Evolutionary conservation across 2,329 filamentous ascomycete genomes (phyloP).

Genomic region (Alternaria triticimaculans): DNA sequence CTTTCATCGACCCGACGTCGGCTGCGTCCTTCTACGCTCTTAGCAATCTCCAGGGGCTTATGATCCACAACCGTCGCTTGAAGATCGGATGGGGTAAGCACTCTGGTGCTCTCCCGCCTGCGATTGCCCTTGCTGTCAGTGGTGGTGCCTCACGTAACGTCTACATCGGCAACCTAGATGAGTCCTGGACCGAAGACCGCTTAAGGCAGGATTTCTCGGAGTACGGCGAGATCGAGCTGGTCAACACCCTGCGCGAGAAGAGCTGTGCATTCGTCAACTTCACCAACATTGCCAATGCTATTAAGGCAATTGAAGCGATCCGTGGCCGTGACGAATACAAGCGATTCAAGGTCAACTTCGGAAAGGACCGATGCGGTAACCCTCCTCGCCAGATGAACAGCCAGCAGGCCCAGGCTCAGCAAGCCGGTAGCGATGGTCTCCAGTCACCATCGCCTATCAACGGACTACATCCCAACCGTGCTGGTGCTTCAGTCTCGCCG

Average conservation of each 20-base stretch:
- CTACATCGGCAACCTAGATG: constrained; percentile 96
- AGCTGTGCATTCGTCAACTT: constrained; percentile 99
- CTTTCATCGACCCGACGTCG: constrained; percentile 97
- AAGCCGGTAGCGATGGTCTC: constrained; percentile 66
- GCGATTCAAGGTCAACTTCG: constrained; percentile 99
- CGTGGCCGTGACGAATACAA: constrained; percentile 95
- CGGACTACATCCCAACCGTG: constrained; percentile 62
- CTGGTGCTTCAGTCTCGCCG: constrained; percentile 65
- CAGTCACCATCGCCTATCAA: constrained; percentile 65
- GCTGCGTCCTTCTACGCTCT: constrained; percentile 97
- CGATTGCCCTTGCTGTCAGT: constrained; percentile 93
- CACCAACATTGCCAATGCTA: constrained; percentile 99
- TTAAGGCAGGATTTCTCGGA: constrained; percentile 96
- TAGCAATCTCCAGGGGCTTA: constrained; percentile 95
- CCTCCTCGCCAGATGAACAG: constrained; percentile 83
- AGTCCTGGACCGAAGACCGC: constrained; percentile 96
- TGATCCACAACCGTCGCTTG: constrained; percentile 97
- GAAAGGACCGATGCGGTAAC: constrained; percentile 97
- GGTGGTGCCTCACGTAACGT: constrained; percentile 98
- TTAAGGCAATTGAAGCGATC: constrained; percentile 98
- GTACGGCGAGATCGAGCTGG: constrained; percentile 95
- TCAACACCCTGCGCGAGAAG: constrained; percentile 97
- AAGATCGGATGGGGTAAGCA: constrained; percentile 99
- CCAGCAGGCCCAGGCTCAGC: constrained; percentile 66
- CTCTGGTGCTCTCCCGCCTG: constrained; percentile 92